Base-by-base conservation (phyloP, 306 rosid species). In the Casuarina equisetifolia region DNA sequence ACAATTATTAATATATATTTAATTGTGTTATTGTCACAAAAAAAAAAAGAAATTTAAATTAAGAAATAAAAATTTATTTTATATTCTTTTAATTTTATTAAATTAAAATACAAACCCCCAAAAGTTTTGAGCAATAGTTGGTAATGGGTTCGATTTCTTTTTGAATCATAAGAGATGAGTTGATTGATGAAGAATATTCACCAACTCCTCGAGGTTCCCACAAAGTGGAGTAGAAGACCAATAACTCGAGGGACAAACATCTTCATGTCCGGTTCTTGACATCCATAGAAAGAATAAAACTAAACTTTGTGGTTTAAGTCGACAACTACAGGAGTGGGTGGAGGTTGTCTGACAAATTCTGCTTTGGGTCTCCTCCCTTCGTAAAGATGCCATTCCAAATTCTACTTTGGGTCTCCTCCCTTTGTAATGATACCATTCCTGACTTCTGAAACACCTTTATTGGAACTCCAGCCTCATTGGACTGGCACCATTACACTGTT, bases 141-240 rank as follows among this genome's bases (percentile, higher is more conserved):
- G 32, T 70, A 73, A 25, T 70, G 75, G 67, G 69, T 46, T 72
- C 50, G 45, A 63, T 64, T 72, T 72, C 54, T 76, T 36, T 81
- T 50, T 76, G 78, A 20, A 38, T 43, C 74, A 53, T 72, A 72
- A 81, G 36, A 70, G 64, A 35, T 63, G 63, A 63, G 70, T 40
- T 70, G 76, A n/a, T 35, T 52, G 44, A 15, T 20, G 19, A 5
- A 3, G 10, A 53, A 36, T 68, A 9, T 44, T 42, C 11, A 52
- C 25, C 66, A 9, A 36, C 80, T 74, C 76, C 52, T 13, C 4
- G 39, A 20, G 20, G 15, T 59, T 54, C 44, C 75, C 36, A 62
- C 46, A 68, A 9, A 19, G 35, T 7, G 5, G 62, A 19, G 62
- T n/a, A 19, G 62, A 5, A 19, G 36, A 7, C 25, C 4, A 55